Evolutionary conservation across 495 filamentous ascomycete genomes (phyloP).

Genomic region (Choiromyces venosus): DNA sequence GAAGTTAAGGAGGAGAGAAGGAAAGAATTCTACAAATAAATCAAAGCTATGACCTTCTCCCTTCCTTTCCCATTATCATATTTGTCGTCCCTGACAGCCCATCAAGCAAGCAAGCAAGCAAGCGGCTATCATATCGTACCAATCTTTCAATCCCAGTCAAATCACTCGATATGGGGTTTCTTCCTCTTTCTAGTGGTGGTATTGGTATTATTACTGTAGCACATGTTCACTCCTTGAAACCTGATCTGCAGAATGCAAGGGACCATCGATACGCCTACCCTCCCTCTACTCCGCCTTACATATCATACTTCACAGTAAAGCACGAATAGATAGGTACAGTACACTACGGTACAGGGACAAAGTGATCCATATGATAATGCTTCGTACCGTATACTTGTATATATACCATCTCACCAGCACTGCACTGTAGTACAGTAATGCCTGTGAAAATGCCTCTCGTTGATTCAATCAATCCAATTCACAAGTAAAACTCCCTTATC

Average conservation of each 20-base stretch:
- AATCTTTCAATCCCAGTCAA: not conserved
- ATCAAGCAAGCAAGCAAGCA: not conserved
- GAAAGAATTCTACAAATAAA: not conserved
- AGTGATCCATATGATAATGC: no score
- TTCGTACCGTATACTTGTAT: no score
- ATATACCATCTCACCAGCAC: no score
- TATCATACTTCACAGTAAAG: not conserved
- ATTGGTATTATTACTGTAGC: not conserved
- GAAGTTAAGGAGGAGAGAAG: not conserved
- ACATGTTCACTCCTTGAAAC: not conserved
- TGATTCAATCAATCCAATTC: not conserved
- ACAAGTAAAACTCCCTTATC: not conserved
- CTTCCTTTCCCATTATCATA: not conserved
- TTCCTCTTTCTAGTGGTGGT: not conserved
- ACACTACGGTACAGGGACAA: not conserved
- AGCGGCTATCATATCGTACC: not conserved
- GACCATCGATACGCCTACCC: not conserved
- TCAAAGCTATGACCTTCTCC: not conserved
- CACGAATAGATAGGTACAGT: no score
- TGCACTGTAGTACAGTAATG: no score
- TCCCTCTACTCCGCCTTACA: not conserved
- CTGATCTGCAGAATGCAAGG: not conserved
- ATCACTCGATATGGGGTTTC: not conserved
- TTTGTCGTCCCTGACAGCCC: not conserved
- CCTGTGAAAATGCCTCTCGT: not conserved